phyloP scores from a whole-genome alignment of 495 filamentous ascomycete genomes.

The Aspergillus sclerotioniger region DNA sequence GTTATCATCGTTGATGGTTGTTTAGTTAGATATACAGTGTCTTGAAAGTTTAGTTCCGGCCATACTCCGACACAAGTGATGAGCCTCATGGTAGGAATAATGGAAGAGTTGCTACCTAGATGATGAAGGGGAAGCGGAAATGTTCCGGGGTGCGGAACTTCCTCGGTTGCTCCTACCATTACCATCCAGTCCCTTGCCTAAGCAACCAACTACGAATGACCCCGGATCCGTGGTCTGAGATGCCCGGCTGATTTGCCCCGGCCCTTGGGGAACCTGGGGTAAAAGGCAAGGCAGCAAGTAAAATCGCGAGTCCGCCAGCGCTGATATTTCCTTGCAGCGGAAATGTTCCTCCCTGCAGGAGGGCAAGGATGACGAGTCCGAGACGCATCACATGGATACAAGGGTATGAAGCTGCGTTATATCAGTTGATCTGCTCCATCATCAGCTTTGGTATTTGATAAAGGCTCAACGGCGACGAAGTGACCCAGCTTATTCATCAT shows the following conservation, averaged over 20 bases:
- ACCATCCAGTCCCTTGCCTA: too few species aligned
- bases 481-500: slow-evolving; percentile 18
- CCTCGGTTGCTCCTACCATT: too few species aligned
- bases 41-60: too few species aligned
- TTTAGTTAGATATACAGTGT: too few species aligned
- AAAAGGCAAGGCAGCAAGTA: not conserved
- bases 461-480: not conserved
- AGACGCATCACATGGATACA: not conserved
- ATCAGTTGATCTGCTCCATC: slow-evolving; percentile 1
- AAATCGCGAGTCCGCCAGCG: not conserved
- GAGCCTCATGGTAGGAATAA: too few species aligned
- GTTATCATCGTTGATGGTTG: too few species aligned
- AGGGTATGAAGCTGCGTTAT: not conserved
- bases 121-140: too few species aligned
- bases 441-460: not conserved
- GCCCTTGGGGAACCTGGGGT: too few species aligned
- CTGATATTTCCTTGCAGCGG: not conserved
- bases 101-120: too few species aligned
- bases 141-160: too few species aligned
- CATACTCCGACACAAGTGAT: too few species aligned
- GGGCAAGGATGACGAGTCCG: not conserved
- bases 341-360: not conserved
- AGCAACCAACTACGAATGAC: too few species aligned
- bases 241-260: not conserved
- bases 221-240: not conserved